phyloP scores from a whole-genome alignment of 192 early-diverging fungal genomes.

The Coemansia sp. region DNA sequence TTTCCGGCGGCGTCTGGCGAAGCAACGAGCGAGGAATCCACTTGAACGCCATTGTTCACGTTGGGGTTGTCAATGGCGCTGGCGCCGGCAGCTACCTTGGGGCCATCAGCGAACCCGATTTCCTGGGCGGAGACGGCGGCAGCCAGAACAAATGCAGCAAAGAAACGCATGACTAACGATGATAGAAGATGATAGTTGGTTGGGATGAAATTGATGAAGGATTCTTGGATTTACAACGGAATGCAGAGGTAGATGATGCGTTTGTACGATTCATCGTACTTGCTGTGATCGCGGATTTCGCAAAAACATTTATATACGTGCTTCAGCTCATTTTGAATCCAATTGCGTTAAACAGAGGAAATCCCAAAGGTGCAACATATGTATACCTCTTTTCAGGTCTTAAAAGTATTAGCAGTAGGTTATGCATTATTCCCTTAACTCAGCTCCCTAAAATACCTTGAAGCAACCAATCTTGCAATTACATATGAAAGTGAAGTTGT shows the following conservation, averaged over 20 bases:
- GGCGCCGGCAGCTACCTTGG: constrained; percentile 18
- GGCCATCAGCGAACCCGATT: constrained; percentile 18
- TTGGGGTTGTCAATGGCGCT: constrained; percentile 34
- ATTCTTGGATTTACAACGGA: not conserved
- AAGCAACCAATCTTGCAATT: too few species aligned
- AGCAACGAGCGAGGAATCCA: constrained; percentile 22
- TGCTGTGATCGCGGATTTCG: not conserved
- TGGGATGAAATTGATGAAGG: not conserved
- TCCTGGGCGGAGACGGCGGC: constrained; percentile 30
- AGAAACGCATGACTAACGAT: constrained; percentile 26
- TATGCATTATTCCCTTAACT: not conserved
- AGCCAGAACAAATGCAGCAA: constrained; percentile 14
- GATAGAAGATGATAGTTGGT: not conserved
- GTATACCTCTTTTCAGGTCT: not conserved
- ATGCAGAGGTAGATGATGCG: not conserved
- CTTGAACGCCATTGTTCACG: constrained; percentile 35
- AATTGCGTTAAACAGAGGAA: not conserved
- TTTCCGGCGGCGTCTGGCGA: constrained; percentile 4
- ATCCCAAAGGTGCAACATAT: too few species aligned
- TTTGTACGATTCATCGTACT: not conserved
- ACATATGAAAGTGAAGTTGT: not conserved
- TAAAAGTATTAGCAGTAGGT: not conserved
- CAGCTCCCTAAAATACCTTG: not conserved
- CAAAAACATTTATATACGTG: not conserved
- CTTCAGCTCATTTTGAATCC: not conserved